Percentiles rank a stretch among this genome's conserved stretches.
Evolutionary conservation across 2,329 filamentous ascomycete species (phyloP).

Genomic region (Beauveria varroae): DNA sequence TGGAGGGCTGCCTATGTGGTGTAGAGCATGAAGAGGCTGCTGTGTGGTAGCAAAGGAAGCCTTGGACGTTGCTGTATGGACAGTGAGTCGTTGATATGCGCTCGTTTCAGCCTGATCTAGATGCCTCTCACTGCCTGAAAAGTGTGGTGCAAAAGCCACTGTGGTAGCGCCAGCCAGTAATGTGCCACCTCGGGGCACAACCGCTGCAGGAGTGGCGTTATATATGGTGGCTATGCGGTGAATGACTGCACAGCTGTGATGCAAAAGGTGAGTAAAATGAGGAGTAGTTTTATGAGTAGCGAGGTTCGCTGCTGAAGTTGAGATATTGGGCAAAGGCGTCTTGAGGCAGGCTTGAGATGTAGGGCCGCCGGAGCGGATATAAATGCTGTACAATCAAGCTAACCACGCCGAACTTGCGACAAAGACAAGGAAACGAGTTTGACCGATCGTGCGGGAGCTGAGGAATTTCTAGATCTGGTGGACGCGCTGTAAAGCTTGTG

Average conservation of each 20-base stretch:
- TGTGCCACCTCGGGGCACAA: slow-evolving; percentile 2
- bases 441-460: neutral
- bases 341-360: neutral
- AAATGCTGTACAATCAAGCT: neutral
- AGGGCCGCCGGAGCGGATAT: neutral
- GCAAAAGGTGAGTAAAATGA: neutral
- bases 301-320: neutral
- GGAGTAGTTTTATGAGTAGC: neutral
- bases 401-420: neutral
- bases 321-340: neutral
- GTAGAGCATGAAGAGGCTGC: neutral
- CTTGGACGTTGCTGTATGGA: neutral
- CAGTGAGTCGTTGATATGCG: neutral
- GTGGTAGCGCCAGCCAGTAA: neutral
- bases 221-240: slow-evolving; percentile 7
- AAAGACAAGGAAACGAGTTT: neutral
- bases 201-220: slow-evolving; percentile 1
- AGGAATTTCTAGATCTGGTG: neutral
- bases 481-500: neutral
- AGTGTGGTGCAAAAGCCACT: neutral
- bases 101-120: slow-evolving; percentile 7
- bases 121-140: neutral
- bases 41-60: neutral
- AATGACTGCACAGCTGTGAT: neutral
- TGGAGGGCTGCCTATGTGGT: neutral